Base-by-base conservation (phyloP, 140 eudicot genomes). In the Cichorium intybus region DNA sequence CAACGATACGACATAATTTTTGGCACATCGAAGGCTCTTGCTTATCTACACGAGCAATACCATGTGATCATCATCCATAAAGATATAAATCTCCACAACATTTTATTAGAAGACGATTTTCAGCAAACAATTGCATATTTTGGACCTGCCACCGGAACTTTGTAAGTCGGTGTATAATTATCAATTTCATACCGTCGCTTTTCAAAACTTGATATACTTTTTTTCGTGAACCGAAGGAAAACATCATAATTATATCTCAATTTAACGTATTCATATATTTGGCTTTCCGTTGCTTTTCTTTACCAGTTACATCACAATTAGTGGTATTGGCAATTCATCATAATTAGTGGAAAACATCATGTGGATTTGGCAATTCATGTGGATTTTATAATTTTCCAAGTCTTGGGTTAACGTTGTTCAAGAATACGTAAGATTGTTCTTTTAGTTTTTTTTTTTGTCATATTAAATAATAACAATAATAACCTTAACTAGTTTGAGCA, bases 111-210 rank as follows among this genome's bases (percentile, higher is more conserved):
- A 20, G 48, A 39, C 31, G 66, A 75, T 20, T 75, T 60, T 53
- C 66, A 37, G 47, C 80, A 75, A 26, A 75, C 68, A 39, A 75
- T 75, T 60, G 80, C 80, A 4, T 75, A 75, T 68, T 75, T 75
- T 43, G 80, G 76, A 49, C 67, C 60, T 7, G 76, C 69, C 60
- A 71, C 72, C 7, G 81, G 81, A 16, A 69, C 81, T 18, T 33
- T 76, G 81, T 76, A 76, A 69, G 75, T 53, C 0, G n/a, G n/a
- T n/a, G n/a, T n/a, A n/a, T n/a, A 27, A 39, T 11, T 10, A 24
- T 16, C 45, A 49, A 65, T 0, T 31, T 18, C 1, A 16, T 31
- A 31, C 4, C 7, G 37, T 31, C 7, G 4, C 4, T 31, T n/a
- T n/a, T n/a, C n/a, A 7, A 31, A 17, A 9, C 34, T 41, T 24